phyloP scores from a whole-genome alignment of 1,284 basidiomycete genomes.

The Uromyces viciae-fabae region DNA sequence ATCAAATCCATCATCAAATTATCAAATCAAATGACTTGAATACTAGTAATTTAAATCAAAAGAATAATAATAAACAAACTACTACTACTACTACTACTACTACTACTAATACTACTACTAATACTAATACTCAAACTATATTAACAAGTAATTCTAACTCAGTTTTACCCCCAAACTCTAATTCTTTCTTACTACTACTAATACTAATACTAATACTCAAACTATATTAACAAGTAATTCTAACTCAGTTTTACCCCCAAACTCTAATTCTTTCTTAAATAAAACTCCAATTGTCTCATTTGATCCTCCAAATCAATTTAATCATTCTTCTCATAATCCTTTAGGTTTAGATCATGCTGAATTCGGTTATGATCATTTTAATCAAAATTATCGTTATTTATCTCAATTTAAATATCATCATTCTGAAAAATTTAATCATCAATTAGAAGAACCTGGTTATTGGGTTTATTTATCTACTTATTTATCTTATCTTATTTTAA shows the following conservation, averaged over 20 bases:
- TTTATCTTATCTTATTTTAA: constrained; percentile 48
- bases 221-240: background rate
- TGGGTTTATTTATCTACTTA: constrained; percentile 52
- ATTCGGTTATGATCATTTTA: constrained; percentile 55
- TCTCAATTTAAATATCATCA: constrained; percentile 26
- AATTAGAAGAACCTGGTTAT: constrained; percentile 49
- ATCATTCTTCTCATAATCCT: constrained; percentile 46
- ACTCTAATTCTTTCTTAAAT: background rate
- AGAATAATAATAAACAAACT: no score
- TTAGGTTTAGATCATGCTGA: constrained; percentile 55
- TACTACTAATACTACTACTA: background rate
- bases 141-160: background rate
- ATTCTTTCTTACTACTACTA: background rate
- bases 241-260: background rate
- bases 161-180: background rate
- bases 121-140: background rate
- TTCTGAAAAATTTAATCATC: constrained; percentile 47
- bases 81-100: no score
- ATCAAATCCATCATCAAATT: no score
- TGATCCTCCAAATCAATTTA: constrained; percentile 46
- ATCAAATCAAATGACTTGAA: no score
- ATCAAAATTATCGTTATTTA: constrained; percentile 49
- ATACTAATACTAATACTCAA: background rate
- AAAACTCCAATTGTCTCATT: constrained; percentile 11
- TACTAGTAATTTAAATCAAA: no score